Evolutionary conservation across 2,329 filamentous ascomycete genomes (phyloP).

Genomic region (Pseudocercospora vitis): DNA sequence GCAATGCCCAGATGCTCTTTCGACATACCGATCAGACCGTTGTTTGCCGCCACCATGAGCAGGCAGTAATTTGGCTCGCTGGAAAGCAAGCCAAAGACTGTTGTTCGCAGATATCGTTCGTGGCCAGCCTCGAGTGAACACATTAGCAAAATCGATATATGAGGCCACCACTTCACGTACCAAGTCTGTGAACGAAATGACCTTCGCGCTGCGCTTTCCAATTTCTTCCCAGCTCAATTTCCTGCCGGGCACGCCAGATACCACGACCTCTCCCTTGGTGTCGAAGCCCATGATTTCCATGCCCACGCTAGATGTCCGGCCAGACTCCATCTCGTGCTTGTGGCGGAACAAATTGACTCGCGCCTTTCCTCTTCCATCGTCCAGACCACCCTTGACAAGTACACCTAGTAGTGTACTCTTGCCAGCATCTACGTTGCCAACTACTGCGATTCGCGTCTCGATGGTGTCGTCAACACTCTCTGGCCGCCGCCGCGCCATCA

Average conservation of each 20-base stretch:
- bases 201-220: conserved; percentile 88
- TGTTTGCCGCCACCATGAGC: conserved; percentile 97
- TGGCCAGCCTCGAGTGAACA: conserved; percentile 65
- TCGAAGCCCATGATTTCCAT: conserved; percentile 99
- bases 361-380: conserved; percentile 90
- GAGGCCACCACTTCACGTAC: not conserved
- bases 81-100: conserved; percentile 90
- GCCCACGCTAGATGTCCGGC: conserved; percentile 90
- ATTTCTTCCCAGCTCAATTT: conserved; percentile 97
- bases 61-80: conserved; percentile 97
- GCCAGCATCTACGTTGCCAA: conserved; percentile 95
- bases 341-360: conserved; percentile 95
- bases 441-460: conserved; percentile 93
- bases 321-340: conserved; percentile 96
- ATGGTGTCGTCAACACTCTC: conserved; percentile 80
- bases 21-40: conserved; percentile 95
- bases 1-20: conserved; percentile 92
- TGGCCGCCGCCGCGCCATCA: conserved; percentile 76
- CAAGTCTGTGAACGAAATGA: conserved; percentile 93
- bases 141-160: not conserved
- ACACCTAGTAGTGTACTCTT: conserved; percentile 97
- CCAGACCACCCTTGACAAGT: conserved; percentile 89
- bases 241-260: conserved; percentile 77
- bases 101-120: conserved; percentile 91
- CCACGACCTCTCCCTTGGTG: conserved; percentile 76